Evolutionary conservation across 495 filamentous ascomycete genomes (phyloP).

Genomic region (Tetracladium setigerum): DNA sequence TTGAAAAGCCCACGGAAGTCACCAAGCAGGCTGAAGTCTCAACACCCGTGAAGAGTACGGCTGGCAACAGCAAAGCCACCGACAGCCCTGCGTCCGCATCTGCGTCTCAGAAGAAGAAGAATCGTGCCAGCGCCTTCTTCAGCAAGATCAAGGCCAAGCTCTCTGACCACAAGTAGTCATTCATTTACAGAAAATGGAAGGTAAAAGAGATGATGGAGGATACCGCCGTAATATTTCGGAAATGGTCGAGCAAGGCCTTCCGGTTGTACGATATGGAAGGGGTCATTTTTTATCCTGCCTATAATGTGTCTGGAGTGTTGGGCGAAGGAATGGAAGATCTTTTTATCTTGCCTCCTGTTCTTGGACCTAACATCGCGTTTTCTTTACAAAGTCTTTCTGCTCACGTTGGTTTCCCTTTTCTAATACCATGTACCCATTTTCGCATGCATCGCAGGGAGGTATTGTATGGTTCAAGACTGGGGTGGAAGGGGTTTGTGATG

Average conservation of each 20-base stretch:
- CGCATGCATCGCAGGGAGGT: constrained; percentile 7
- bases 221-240: not conserved
- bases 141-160: constrained; percentile 52
- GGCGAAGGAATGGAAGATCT: not conserved
- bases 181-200: not conserved
- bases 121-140: constrained; percentile 49
- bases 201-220: not conserved
- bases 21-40: constrained; percentile 2
- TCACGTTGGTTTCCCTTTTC: constrained; percentile 1
- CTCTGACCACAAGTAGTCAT: constrained; percentile 15
- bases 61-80: constrained; percentile 7
- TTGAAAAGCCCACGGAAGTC: constrained; percentile 6
- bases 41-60: constrained; percentile 12
- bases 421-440: constrained; percentile 6
- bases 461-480: not conserved
- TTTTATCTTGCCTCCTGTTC: constrained; percentile 9
- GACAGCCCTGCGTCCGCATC: constrained; percentile 11
- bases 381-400: not conserved
- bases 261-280: constrained; percentile 18
- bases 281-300: not conserved
- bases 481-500: not conserved
- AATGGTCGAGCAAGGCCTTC: not conserved
- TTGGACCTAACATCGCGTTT: not conserved
- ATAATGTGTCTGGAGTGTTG: constrained; percentile 11
- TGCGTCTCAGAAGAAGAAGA: constrained; percentile 42